phyloP scores from a whole-genome alignment of 2,329 filamentous ascomycete species.

The Microsporum ferrugineum region DNA sequence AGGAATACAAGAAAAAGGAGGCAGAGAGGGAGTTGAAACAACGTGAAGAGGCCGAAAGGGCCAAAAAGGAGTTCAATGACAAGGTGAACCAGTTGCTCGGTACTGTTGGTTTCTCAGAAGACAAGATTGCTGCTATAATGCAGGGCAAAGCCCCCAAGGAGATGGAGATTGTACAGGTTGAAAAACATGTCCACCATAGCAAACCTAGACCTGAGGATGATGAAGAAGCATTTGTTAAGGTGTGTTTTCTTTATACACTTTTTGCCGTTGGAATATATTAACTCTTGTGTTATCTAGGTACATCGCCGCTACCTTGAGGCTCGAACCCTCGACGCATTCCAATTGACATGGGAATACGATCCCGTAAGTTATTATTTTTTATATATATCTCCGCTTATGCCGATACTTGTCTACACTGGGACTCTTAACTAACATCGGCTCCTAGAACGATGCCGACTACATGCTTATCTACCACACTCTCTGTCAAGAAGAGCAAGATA shows the following conservation, averaged over 20 bases:
- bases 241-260: background rate
- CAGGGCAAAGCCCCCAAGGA: conserved; percentile 14
- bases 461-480: conserved; percentile 65
- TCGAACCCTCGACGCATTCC: conserved; percentile 37
- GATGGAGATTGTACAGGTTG: background rate
- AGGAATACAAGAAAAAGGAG: conserved; percentile 42
- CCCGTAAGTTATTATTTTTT: conserved; percentile 25
- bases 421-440: background rate
- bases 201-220: conserved; percentile 7
- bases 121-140: conserved; percentile 33
- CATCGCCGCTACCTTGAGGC: conserved; percentile 37
- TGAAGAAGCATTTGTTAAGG: conserved; percentile 17
- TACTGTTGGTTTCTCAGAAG: conserved; percentile 26
- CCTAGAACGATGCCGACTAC: conserved; percentile 51
- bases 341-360: conserved; percentile 38
- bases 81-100: conserved; percentile 31
- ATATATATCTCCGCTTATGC: background rate
- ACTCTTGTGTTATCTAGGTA: conserved; percentile 22
- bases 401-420: background rate
- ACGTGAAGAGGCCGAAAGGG: conserved; percentile 38
- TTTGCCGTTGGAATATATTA: background rate
- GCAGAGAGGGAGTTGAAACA: conserved; percentile 39
- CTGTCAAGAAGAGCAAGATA: conserved; percentile 57
- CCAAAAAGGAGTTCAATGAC: conserved; percentile 41
- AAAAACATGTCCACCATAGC: background rate